phyloP scores from a whole-genome alignment of 192 early-diverging fungal genomes.

The Podochytrium sp. region DNA sequence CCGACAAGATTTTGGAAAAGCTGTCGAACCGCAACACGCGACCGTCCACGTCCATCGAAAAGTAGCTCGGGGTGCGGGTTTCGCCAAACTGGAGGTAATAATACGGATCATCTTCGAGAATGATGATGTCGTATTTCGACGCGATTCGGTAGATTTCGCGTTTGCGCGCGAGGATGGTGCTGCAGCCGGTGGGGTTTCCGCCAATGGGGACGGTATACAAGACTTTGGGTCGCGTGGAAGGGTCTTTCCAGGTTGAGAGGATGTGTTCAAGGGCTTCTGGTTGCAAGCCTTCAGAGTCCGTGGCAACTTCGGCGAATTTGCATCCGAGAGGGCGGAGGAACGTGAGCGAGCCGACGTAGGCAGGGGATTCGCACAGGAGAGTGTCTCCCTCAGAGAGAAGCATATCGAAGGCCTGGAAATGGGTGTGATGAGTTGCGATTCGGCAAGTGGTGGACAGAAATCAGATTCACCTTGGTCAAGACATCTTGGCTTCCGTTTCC shows the following conservation, averaged over 20 bases:
- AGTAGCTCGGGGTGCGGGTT: conserved; percentile 69
- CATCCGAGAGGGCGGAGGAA: conserved; percentile 49
- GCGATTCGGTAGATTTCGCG: conserved; percentile 78
- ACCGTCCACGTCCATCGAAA: conserved; percentile 88
- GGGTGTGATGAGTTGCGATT: neutral
- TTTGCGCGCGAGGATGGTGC: conserved; percentile 77
- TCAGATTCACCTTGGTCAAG: conserved; percentile 47
- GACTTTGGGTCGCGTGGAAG: conserved; percentile 34
- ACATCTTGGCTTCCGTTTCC: conserved; percentile 62
- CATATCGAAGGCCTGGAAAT: conserved; percentile 56
- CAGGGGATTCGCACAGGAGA: conserved; percentile 52
- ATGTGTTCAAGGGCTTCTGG: conserved; percentile 38
- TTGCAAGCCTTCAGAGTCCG: conserved; percentile 42
- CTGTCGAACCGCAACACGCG: conserved; percentile 91
- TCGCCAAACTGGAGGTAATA: conserved; percentile 77
- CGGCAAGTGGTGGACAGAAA: neutral
- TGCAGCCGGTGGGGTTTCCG: conserved; percentile 89
- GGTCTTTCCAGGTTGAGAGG: conserved; percentile 36
- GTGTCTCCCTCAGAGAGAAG: conserved; percentile 44
- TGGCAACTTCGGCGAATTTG: conserved; percentile 49
- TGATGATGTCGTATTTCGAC: conserved; percentile 75
- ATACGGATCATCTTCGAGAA: conserved; percentile 96
- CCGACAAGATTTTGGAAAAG: conserved; percentile 89
- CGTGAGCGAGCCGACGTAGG: conserved; percentile 57
- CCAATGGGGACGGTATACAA: conserved; percentile 75